Conservation (phyloP, 2,329 filamentous ascomycete genomes). For the Lachnellula suecica region DNA sequence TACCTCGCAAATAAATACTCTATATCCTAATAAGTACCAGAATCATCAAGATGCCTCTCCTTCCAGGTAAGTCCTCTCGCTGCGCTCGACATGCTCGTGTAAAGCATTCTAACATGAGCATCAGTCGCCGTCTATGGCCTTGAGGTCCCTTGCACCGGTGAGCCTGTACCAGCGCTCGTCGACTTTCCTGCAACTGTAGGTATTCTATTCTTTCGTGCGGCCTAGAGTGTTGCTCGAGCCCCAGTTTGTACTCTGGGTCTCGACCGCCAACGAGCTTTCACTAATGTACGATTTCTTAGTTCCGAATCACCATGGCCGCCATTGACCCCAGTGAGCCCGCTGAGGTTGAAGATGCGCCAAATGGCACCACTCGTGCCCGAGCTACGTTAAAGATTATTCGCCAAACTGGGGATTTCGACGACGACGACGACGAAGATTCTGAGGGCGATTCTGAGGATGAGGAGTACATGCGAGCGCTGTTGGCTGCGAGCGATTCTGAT, state of each 20-base stretch:
- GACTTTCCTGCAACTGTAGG: constrained; percentile 84
- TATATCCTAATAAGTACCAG: neutral
- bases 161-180: constrained; percentile 75
- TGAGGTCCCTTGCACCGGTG: constrained; percentile 81
- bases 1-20: neutral
- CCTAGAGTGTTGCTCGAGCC: neutral
- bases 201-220: constrained; percentile 24
- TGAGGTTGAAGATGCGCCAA: constrained; percentile 62
- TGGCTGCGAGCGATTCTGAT: constrained; percentile 47
- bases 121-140: constrained; percentile 85
- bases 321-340: constrained; percentile 83
- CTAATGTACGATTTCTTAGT: constrained; percentile 50
- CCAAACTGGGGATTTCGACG: constrained; percentile 60
- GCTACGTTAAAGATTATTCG: constrained; percentile 92
- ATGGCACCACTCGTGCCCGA: constrained; percentile 63
- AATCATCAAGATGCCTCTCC: constrained; percentile 49
- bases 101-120: constrained; percentile 34
- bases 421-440: constrained; percentile 33
- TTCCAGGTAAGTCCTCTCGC: constrained; percentile 39
- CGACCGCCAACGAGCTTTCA: neutral
- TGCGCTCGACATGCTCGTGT: neutral
- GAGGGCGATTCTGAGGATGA: constrained; percentile 63
- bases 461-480: constrained; percentile 58
- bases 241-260: too few relatives aligned
- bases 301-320: constrained; percentile 98